A percentile compares a stretch with the other conserved stretches of the same genome.
phyloP scores from a whole-genome alignment of 345 rosid genomes.

The Eutrema heterophyllum region DNA sequence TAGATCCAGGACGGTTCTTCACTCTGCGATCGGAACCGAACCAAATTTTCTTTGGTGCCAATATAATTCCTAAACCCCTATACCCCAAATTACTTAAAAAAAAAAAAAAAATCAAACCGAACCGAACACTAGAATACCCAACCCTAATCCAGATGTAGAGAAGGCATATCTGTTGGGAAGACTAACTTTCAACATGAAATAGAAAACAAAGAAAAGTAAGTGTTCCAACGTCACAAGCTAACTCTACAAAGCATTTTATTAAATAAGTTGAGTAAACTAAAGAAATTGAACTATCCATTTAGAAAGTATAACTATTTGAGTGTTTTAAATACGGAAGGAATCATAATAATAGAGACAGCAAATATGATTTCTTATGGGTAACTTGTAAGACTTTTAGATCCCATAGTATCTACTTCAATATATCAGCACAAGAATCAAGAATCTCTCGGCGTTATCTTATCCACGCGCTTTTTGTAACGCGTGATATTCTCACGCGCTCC shows the following conservation, averaged over 20 bases:
- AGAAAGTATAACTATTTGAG: neutral
- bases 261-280: neutral
- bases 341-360: conserved; percentile 8
- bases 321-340: conserved; percentile 8
- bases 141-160: neutral
- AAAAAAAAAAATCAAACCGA: no score
- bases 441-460: neutral
- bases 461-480: neutral
- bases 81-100: no score
- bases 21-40: no score
- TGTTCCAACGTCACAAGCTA: conserved; percentile 4
- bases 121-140: no score
- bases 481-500: neutral
- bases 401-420: neutral
- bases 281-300: neutral
- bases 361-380: neutral
- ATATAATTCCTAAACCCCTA: no score
- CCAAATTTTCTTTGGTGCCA: no score
- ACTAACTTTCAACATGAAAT: neutral
- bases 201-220: neutral
- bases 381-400: conserved; percentile 23
- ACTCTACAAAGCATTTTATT: neutral
- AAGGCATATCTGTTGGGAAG: neutral
- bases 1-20: no score
- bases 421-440: neutral